These are phyloP conservation scores for Capronia americana DNA, from an alignment of 2,329 filamentous ascomycete genomes.

Conservation along the genomic window DNA sequence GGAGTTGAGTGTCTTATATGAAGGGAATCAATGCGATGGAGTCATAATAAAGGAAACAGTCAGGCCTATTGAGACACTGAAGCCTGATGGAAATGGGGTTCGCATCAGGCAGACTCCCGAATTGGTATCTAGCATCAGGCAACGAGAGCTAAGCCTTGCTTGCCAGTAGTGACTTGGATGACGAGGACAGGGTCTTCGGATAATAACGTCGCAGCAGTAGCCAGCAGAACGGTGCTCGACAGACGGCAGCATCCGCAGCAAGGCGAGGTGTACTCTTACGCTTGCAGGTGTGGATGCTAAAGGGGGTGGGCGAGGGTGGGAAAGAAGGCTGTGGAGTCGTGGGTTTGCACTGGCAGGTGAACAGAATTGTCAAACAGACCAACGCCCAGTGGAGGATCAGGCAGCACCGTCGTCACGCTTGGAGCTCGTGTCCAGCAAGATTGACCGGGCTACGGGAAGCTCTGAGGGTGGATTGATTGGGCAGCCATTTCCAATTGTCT, in stretches of 20 bases:
- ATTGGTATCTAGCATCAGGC: constrained; percentile 33
- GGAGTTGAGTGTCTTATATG: constrained; percentile 28
- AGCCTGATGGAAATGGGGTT: constrained; percentile 27
- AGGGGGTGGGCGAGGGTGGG: constrained; percentile 7
- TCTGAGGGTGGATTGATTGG: constrained; percentile 24
- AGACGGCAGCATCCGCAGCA: constrained; percentile 30
- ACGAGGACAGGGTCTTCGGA: constrained; percentile 23
- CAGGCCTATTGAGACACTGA: constrained; percentile 23
- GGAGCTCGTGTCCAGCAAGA: constrained; percentile 1
- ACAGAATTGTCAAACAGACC: constrained; percentile 14
- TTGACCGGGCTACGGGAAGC: constrained; percentile 3
- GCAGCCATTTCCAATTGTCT: constrained; percentile 19
- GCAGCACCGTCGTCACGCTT: constrained; percentile 7
- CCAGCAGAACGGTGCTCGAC: neutral
- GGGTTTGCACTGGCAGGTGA: constrained; percentile 12
- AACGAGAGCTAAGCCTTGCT: constrained; percentile 31
- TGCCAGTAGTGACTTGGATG: constrained; percentile 27
- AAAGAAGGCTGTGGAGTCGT: constrained; percentile 16
- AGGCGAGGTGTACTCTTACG: constrained; percentile 3
- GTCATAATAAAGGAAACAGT: constrained; percentile 29
- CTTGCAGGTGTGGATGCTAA: constrained; percentile 4
- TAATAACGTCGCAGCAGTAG: constrained; percentile 18
- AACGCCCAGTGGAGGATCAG: constrained; percentile 11
- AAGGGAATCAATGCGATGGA: constrained; percentile 18
- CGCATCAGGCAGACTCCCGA: constrained; percentile 32